A percentile compares a stretch with the other conserved stretches of the same genome.
phyloP scores from a whole-genome alignment of 768 basidiomycete species.

The Trametes sanguinea region DNA sequence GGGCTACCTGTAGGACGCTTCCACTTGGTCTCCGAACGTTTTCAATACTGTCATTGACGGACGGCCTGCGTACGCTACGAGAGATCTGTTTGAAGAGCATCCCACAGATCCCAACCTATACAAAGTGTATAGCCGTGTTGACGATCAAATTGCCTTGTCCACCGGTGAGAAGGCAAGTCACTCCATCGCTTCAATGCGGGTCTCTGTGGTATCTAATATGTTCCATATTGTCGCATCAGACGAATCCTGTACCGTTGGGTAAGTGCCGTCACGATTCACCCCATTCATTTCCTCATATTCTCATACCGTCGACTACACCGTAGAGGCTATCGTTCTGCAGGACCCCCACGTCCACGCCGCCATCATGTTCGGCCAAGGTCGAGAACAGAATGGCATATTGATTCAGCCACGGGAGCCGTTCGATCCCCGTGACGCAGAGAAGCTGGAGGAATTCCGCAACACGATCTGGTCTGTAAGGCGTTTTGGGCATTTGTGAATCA shows the following conservation, averaged over 20 bases:
- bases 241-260: slow-evolving; percentile 43
- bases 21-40: slow-evolving; percentile 15
- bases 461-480: slow-evolving; percentile 34
- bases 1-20: slow-evolving; percentile 4
- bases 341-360: slow-evolving; percentile 37
- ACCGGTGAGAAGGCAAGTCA: slow-evolving; percentile 39
- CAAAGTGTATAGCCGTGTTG: slow-evolving; percentile 43
- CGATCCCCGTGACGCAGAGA: slow-evolving; percentile 33
- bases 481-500: no score
- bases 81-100: slow-evolving; percentile 44
- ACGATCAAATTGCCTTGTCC: slow-evolving; percentile 48
- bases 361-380: slow-evolving; percentile 45
- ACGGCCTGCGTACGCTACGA: slow-evolving; percentile 38
- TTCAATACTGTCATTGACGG: slow-evolving; percentile 29
- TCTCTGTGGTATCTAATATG: no score
- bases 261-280: background rate
- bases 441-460: slow-evolving; percentile 37
- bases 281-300: background rate
- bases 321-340: slow-evolving; percentile 39
- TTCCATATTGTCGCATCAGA: slow-evolving; percentile 26
- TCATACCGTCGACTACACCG: background rate
- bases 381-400: slow-evolving; percentile 43
- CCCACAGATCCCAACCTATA: slow-evolving; percentile 40
- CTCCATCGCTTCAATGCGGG: background rate
- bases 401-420: slow-evolving; percentile 39